Percentiles rank a stretch among this genome's conserved stretches.
These are phyloP conservation scores for Suhomyces sp. DNA, from an alignment of 805 yeast genomes.

Conservation along the genomic window DNA sequence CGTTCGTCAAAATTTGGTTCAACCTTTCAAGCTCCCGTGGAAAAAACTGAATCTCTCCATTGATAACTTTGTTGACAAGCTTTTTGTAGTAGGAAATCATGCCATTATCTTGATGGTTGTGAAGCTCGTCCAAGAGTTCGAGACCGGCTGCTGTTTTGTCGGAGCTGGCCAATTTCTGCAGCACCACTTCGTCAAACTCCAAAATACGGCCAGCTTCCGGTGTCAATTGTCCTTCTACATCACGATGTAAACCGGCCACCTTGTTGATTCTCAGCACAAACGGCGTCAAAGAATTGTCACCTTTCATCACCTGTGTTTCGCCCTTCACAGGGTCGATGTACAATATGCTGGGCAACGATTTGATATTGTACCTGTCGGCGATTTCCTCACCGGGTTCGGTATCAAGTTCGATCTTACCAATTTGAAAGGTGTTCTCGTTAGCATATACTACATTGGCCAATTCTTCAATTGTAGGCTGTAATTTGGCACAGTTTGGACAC, in stretches of 20 bases:
- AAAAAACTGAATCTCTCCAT: slow-evolving; percentile 45
- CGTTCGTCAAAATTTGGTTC: slow-evolving; percentile 35
- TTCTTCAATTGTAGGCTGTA: slow-evolving; percentile 49
- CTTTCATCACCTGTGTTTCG: slow-evolving; percentile 23
- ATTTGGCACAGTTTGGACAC: slow-evolving; percentile 56
- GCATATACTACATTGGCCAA: slow-evolving; percentile 47
- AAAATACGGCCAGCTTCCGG: slow-evolving; percentile 31
- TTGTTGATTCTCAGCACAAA: slow-evolving; percentile 28
- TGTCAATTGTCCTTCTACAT: slow-evolving; percentile 31
- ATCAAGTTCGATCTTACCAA: slow-evolving; percentile 38
- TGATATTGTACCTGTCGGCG: slow-evolving; percentile 39
- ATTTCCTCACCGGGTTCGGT: slow-evolving; percentile 44
- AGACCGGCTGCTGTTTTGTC: slow-evolving; percentile 11
- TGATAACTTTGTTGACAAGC: slow-evolving; percentile 42
- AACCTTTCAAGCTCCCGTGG: slow-evolving; percentile 47
- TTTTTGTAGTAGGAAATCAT: slow-evolving; percentile 47
- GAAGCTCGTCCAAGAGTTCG: slow-evolving; percentile 8
- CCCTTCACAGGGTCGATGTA: slow-evolving; percentile 35
- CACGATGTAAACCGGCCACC: slow-evolving; percentile 25
- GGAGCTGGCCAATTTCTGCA: slow-evolving; percentile 2
- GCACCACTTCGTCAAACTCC: slow-evolving; percentile 1
- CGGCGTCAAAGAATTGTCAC: slow-evolving; percentile 17
- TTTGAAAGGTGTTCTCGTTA: slow-evolving; percentile 35
- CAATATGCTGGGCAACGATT: slow-evolving; percentile 54
- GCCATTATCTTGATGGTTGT: not conserved